Conservation (phyloP, 805 yeast genomes). For the Ogataea wickerhamii region DNA sequence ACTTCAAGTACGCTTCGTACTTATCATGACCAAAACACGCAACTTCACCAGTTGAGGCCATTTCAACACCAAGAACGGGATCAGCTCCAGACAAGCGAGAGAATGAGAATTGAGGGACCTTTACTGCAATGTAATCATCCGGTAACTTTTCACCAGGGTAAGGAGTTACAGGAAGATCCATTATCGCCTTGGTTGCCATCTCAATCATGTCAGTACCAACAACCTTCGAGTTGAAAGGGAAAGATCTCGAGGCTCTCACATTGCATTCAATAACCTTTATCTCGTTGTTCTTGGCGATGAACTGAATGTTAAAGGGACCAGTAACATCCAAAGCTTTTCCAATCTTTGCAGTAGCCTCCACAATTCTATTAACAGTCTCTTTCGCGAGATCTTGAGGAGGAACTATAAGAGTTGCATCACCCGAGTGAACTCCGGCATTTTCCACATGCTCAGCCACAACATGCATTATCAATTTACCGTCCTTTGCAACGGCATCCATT, state of each 20-base stretch:
- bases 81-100: slow-evolving; percentile 97
- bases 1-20: slow-evolving; percentile 95
- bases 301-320: slow-evolving; percentile 97
- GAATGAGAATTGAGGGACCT: slow-evolving; percentile 97
- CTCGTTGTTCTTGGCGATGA: slow-evolving; percentile 91
- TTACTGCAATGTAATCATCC: slow-evolving; percentile 90
- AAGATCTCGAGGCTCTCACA: slow-evolving; percentile 98
- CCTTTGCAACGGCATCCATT: slow-evolving; percentile 96
- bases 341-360: slow-evolving; percentile 92
- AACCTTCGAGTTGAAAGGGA: slow-evolving; percentile 97
- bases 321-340: slow-evolving; percentile 93
- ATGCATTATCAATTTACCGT: slow-evolving; percentile 93
- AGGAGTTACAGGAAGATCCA: slow-evolving; percentile 82
- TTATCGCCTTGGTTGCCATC: slow-evolving; percentile 93
- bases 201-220: slow-evolving; percentile 95
- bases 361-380: slow-evolving; percentile 87
- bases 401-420: slow-evolving; percentile 95
- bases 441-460: slow-evolving; percentile 98
- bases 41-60: slow-evolving; percentile 99
- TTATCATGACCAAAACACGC: slow-evolving; percentile 96
- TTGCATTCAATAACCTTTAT: slow-evolving; percentile 98
- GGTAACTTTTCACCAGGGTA: slow-evolving; percentile 90
- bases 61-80: slow-evolving; percentile 96
- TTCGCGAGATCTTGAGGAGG: slow-evolving; percentile 95
- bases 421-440: slow-evolving; percentile 99